phyloP scores from a whole-genome alignment of 108 stramenopile genomes.

The Fragilaria crotonensis region DNA sequence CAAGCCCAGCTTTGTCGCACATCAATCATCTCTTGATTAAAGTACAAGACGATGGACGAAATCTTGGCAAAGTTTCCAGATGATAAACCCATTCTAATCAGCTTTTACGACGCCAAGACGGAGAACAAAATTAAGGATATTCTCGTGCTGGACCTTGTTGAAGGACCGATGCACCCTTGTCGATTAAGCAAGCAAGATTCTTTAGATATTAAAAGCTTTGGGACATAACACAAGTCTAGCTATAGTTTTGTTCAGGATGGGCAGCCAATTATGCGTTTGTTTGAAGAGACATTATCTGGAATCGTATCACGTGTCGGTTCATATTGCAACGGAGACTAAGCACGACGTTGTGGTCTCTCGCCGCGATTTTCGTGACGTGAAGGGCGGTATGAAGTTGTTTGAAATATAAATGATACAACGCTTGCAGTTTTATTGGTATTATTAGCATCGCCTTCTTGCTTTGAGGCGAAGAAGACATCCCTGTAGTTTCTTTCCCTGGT shows the following conservation, averaged over 20 bases:
- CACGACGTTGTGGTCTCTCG: too few relatives aligned
- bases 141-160: conserved; percentile 31
- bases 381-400: too few relatives aligned
- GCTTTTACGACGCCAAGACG: conserved; percentile 46
- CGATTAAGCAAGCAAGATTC: conserved; percentile 52
- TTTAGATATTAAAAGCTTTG: conserved; percentile 44
- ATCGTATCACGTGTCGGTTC: conserved; percentile 36
- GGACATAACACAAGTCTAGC: conserved; percentile 30
- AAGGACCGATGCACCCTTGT: conserved; percentile 34
- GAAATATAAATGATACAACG: too few relatives aligned
- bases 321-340: conserved; percentile 15
- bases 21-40: too few relatives aligned
- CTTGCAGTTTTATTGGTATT: too few relatives aligned
- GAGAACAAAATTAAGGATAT: conserved; percentile 44
- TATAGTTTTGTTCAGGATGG: conserved; percentile 53
- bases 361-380: too few relatives aligned
- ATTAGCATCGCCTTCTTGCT: too few relatives aligned
- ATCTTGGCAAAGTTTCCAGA: conserved; percentile 43
- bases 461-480: too few relatives aligned
- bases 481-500: too few relatives aligned
- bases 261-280: conserved; percentile 30
- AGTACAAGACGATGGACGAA: conserved; percentile 53
- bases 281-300: conserved; percentile 35
- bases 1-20: too few relatives aligned
- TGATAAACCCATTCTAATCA: conserved; percentile 49